Evolutionary conservation across 1,284 basidiomycete genomes (phyloP), one percentile per base, ranked within the genome.

Genomic region (Fomes fomentarius): DNA sequence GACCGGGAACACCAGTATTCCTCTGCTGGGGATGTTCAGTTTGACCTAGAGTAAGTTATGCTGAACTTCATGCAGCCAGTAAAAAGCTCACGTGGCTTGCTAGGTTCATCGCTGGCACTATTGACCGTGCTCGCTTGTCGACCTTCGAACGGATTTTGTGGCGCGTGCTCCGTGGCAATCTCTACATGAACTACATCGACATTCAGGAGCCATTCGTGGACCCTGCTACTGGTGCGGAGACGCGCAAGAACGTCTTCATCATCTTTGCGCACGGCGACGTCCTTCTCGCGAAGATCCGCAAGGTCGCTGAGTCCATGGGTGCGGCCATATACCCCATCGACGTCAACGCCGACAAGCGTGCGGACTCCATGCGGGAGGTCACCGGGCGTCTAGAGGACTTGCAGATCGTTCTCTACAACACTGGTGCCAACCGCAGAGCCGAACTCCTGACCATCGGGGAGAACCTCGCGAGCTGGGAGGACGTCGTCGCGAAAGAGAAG

Each of bases 151-250:
- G 97, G 33, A 94, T 99, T 21, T 84, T 99, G 52, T 99, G 97
- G 96, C 93, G 97, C 64, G 94, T 99, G 25, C 82, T 99, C 25
- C 90, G 97, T 59, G 97, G 97, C 51, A 99, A 99, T 72, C 79
- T 99, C 28, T 99, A 98, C 80, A 98, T 99, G 96, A 99, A 99
- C 77, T 94, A 98, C 74, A 93, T 88, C 44, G 96, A 99, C 74
- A 99, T 99, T 66, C 83, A 85, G 39, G 92, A 96, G 66, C 91
- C 94, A 1, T 98, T 99, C 68, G 81, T 95, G 54, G 92, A 98
- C 68, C 88, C 94, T 14, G 80, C 79, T 39, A 91, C 89, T 2
- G 90, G 90, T 38, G 80, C 77, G 34, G 91, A 95, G 74, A 91
- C 90, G 8, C 85, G 89, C 76, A 99, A 99, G 83, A 96, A 98